Conservation (phyloP, 352 stramenopile species). For the Pilasporangium apinafurcum region DNA sequence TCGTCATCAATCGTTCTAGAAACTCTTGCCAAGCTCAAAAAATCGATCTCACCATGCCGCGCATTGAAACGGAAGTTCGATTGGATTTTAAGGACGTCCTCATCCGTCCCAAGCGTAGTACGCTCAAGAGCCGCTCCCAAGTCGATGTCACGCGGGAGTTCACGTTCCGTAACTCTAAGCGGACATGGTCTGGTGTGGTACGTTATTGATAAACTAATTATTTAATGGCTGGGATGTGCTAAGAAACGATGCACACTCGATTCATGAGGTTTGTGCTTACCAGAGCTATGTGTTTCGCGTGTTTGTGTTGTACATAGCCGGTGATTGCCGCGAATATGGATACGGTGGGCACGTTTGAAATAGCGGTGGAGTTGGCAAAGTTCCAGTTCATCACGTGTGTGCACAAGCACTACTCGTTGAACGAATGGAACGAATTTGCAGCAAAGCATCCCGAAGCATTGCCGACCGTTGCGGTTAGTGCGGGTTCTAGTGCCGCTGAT, state of each 20-base stretch:
- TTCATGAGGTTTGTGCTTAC: not conserved
- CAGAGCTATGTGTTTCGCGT: not conserved
- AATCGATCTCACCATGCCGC: conserved; percentile 73
- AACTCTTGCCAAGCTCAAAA: not conserved
- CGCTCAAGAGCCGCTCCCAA: conserved; percentile 84
- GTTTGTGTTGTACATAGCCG: conserved; percentile 25
- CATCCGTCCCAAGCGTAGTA: conserved; percentile 91
- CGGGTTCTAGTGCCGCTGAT: conserved; percentile 66
- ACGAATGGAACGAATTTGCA: conserved; percentile 61
- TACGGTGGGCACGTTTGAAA: conserved; percentile 89
- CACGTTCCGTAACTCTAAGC: conserved; percentile 73
- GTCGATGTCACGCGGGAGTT: conserved; percentile 71
- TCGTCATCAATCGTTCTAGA: not conserved
- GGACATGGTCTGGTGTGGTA: conserved; percentile 68
- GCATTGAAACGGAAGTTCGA: conserved; percentile 87
- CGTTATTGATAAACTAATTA: too few species aligned
- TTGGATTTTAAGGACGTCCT: conserved; percentile 93
- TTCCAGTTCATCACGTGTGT: conserved; percentile 86
- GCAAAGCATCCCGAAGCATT: conserved; percentile 43
- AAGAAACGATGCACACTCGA: too few species aligned
- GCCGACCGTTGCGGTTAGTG: conserved; percentile 69
- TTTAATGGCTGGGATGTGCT: too few species aligned
- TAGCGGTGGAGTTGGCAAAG: conserved; percentile 71
- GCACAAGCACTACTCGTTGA: conserved; percentile 87
- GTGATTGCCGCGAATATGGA: conserved; percentile 92